Conservation (phyloP, 371 early-diverging fungal genomes). For the Apophysomyces variabilis region DNA sequence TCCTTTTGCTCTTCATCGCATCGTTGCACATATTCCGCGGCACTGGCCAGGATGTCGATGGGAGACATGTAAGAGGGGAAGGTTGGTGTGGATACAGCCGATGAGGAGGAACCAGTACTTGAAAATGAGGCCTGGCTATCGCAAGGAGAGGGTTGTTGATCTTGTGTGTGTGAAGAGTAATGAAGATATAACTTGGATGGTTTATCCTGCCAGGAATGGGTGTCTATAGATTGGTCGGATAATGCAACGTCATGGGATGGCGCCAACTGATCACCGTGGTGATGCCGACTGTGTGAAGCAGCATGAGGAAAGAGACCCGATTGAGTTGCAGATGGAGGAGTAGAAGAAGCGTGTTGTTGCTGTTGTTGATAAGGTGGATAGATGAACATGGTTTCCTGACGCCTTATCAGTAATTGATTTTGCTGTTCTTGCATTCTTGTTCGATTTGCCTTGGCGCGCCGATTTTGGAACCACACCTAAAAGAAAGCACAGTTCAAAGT, state of each 20-base stretch:
- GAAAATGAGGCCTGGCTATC: conserved; percentile 13
- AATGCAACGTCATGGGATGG: conserved; percentile 1
- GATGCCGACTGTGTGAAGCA: neutral
- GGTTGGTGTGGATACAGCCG: conserved; percentile 35
- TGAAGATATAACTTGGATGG: conserved; percentile 5
- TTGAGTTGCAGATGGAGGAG: conserved; percentile 7
- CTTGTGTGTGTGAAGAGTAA: conserved; percentile 5
- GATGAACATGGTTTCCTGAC: conserved; percentile 15
- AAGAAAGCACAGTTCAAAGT: conserved; percentile 10
- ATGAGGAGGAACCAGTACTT: conserved; percentile 28
- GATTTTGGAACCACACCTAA: conserved; percentile 44
- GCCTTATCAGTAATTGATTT: conserved; percentile 20
- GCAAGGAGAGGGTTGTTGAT: conserved; percentile 19
- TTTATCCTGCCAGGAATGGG: conserved; percentile 2
- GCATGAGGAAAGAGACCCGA: conserved; percentile 1
- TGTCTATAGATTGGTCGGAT: conserved; percentile 1
- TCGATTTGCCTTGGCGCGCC: conserved; percentile 42
- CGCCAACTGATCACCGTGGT: neutral
- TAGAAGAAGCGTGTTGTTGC: neutral
- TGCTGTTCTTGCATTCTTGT: conserved; percentile 28
- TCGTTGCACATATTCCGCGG: conserved; percentile 54
- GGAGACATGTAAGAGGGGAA: conserved; percentile 38
- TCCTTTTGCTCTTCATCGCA: conserved; percentile 45
- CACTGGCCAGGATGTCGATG: conserved; percentile 51
- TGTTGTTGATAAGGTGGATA: conserved; percentile 10